Percentiles rank a stretch among this genome's conserved stretches.
phyloP scores from a whole-genome alignment of 371 early-diverging fungal genomes.

The Mortierella polycephala region DNA sequence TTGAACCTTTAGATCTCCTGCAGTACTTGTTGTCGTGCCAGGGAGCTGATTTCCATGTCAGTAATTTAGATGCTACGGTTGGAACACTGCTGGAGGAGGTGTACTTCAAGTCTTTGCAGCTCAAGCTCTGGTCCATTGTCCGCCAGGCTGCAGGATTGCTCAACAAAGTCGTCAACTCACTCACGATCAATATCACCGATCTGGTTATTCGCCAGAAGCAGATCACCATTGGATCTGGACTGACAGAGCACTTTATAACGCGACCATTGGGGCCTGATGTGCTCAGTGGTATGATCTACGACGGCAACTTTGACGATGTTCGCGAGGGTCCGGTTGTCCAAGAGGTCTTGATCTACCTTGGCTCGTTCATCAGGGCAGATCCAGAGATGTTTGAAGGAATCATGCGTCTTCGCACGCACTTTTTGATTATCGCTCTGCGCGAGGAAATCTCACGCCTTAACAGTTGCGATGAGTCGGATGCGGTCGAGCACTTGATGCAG shows the following conservation, averaged over 20 bases:
- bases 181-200: slow-evolving; percentile 87
- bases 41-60: slow-evolving; percentile 65
- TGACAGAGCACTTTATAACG: slow-evolving; percentile 71
- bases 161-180: slow-evolving; percentile 76
- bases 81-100: slow-evolving; percentile 81
- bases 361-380: slow-evolving; percentile 76
- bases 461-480: slow-evolving; percentile 81
- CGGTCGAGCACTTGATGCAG: slow-evolving; percentile 84
- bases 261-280: slow-evolving; percentile 76
- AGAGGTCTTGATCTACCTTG: slow-evolving; percentile 86
- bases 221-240: slow-evolving; percentile 81
- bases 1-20: slow-evolving; percentile 64
- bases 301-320: slow-evolving; percentile 72
- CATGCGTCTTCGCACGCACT: slow-evolving; percentile 84
- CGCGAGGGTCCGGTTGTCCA: slow-evolving; percentile 89
- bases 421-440: slow-evolving; percentile 84
- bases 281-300: slow-evolving; percentile 72
- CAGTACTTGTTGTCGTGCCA: slow-evolving; percentile 85
- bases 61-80: slow-evolving; percentile 66
- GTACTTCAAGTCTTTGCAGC: slow-evolving; percentile 78
- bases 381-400: slow-evolving; percentile 87
- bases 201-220: slow-evolving; percentile 85
- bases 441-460: slow-evolving; percentile 84
- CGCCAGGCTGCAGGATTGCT: slow-evolving; percentile 87
- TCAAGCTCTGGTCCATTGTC: slow-evolving; percentile 85